These are phyloP conservation scores for Floccularia luteovirens DNA, from an alignment of 768 basidiomycete genomes.

Conservation along the genomic window DNA sequence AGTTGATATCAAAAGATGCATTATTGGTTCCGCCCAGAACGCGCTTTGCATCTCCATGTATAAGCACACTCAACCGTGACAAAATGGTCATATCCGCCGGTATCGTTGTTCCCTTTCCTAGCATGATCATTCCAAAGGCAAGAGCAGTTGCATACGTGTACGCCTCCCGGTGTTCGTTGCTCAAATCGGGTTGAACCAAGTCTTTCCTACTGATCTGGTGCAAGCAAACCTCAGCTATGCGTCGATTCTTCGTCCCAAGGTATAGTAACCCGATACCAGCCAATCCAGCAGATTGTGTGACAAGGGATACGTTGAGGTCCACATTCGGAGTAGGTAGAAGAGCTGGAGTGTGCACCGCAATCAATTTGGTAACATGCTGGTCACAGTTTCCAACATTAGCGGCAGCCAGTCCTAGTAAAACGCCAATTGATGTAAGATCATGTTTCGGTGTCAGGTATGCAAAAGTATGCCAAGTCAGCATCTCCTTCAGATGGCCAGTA, in stretches of 20 bases:
- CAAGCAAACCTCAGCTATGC: constrained; percentile 91
- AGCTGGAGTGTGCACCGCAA: constrained; percentile 91
- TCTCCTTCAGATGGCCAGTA: constrained; percentile 81
- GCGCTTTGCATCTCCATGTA: constrained; percentile 62
- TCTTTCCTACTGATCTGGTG: constrained; percentile 75
- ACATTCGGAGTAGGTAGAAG: constrained; percentile 81
- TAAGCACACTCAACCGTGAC: constrained; percentile 59
- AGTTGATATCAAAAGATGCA: constrained; percentile 70
- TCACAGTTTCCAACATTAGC: constrained; percentile 85
- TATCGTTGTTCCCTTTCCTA: constrained; percentile 74
- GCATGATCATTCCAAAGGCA: constrained; percentile 94
- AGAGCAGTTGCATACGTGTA: constrained; percentile 87
- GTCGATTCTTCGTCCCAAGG: constrained; percentile 77
- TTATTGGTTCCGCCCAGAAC: constrained; percentile 23
- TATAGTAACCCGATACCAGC: constrained; percentile 86
- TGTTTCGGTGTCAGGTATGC: constrained; percentile 94
- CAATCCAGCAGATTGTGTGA: constrained; percentile 86
- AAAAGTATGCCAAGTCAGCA: constrained; percentile 95
- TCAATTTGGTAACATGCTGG: constrained; percentile 80
- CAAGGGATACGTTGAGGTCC: constrained; percentile 84
- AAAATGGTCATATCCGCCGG: constrained; percentile 72
- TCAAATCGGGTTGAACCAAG: constrained; percentile 74
- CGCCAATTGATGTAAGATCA: constrained; percentile 89
- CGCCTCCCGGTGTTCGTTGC: constrained; percentile 85
- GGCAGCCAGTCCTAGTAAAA: constrained; percentile 89